Base-by-base conservation (phyloP, 768 basidiomycete species). In the Mycena alexandri region DNA sequence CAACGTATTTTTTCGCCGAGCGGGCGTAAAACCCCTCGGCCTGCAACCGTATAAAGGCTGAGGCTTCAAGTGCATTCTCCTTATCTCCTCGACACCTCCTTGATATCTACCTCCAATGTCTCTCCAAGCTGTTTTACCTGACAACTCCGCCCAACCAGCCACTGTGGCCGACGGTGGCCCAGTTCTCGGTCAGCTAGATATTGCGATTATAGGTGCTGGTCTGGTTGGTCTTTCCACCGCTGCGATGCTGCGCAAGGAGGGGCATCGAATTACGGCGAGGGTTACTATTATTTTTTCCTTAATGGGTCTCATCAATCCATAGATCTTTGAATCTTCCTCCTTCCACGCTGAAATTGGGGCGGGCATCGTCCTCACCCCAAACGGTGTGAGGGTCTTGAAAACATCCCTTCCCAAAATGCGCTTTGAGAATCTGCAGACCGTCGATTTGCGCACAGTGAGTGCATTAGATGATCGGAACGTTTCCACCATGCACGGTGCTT, bases 281-380 rank as follows among this genome's bases (percentile, higher is more conserved):
- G 22, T 12, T 34, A 5, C n/a, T 33, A 36, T 50, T 7, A 25
- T 25, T 17, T 22, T 36, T 53, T n/a, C n/a, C n/a, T n/a, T n/a
- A n/a, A n/a, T n/a, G n/a, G n/a, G n/a, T n/a, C n/a, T n/a, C n/a
- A n/a, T n/a, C 5, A 21, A 11, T 34, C 16, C 12, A 34, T 13
- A 52, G 65, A 60, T 67, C 41, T 61, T 67, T 38, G 65, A 67
- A 54, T 67, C 65, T 1, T 53, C 65, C 9, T 59, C 65, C 9
- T 53, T 61, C 36, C 58, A 61, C 65, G 58, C 65, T 25, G 65
- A 67, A 46, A 67, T 67, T 38, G 65, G 65, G 25, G 65, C 65
- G 22, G 65, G 58, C 24, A 67, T 67, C 24, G 60, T 51, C 41
- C 48, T 67, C 34, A n/a, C 65, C n/a, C 63, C 63, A 3, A 65